phyloP scores from a whole-genome alignment of 257 asterid species.

The Nicotiana noctiflora region DNA sequence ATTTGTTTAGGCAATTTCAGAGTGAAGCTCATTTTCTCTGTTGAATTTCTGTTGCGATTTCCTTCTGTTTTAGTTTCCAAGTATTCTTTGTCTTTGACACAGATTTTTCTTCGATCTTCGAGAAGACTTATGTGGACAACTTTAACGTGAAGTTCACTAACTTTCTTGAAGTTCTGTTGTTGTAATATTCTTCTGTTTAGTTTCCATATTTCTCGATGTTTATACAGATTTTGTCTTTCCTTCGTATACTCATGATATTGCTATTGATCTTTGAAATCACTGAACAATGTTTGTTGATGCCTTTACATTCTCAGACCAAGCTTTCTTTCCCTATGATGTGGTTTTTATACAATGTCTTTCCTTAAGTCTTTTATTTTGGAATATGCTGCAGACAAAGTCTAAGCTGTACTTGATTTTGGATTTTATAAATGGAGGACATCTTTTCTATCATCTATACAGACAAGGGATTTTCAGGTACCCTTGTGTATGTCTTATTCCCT shows the following conservation, averaged over 20 bases:
- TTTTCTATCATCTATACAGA: conserved; percentile 90
- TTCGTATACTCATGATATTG: not conserved
- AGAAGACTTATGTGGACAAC: not conserved
- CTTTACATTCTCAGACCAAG: not conserved
- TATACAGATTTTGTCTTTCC: not conserved
- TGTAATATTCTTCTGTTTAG: not conserved
- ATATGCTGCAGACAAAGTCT: conserved; percentile 56
- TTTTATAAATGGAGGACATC: conserved; percentile 91
- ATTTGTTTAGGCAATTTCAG: not conserved
- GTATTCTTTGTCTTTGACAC: not conserved
- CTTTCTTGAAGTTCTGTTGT: not conserved
- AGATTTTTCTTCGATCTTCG: not conserved
- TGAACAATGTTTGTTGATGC: not conserved
- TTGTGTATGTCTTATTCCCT: not conserved
- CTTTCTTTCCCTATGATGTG: not conserved
- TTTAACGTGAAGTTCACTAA: not conserved
- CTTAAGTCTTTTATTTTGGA: conserved; percentile 15
- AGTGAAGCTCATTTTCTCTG: not conserved
- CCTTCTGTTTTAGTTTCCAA: not conserved
- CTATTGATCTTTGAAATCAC: not conserved
- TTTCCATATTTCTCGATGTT: not conserved
- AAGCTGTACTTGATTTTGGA: conserved; percentile 84
- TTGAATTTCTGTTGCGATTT: not conserved
- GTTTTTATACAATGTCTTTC: not conserved
- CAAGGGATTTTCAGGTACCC: conserved; percentile 90